Base-by-base conservation (phyloP, 225 moss, liverwort and hornwort species). In the Asterella californica region DNA sequence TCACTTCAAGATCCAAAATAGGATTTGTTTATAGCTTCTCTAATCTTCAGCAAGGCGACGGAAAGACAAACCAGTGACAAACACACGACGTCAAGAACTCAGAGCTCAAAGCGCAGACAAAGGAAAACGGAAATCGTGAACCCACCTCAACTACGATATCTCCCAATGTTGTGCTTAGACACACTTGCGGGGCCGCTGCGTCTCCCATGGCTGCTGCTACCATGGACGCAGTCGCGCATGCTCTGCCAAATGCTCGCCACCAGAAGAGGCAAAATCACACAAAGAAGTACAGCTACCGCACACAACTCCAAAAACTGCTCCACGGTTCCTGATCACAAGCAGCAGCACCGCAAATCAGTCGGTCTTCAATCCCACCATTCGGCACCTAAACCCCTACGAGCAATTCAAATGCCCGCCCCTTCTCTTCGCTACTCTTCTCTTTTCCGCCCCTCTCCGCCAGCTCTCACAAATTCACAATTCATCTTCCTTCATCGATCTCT, bases 111-210 rank as follows among this genome's bases (percentile, higher is more conserved):
- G 36, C 18, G 5, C 34, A 74, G 29, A 29, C 4, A 69, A 2
- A 72, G 27, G 29, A 14, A 24, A 2, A 30, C 47, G 32, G 12
- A 38, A n/a, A 17, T 8, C 62, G 42, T 42, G 42, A 42, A 42
- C 42, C 21, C 27, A 87, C 87, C 87, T 87, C 87, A 70, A 87
- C 87, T 11, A 83, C 84, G 49, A 87, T 87, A 21, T 87, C 84
- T 62, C 87, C 87, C 82, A 87, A 83, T 67, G 87, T 84, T 63
- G 87, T 87, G 54, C 81, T 80, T 77, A 87, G 80, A 55, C 80
- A 84, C 4, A 87, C 87, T 79, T 82, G 84, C 27, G 87, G 87
- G 46, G 82, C 84, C 42, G 50, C 81, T 64, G 34, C 79, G 84
- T 87, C 82, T 25, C 73, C 82, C 84, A 84, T 81, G 72, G 53